Percentiles rank a stretch among this genome's conserved stretches.
Conservation (phyloP, 23 red algal species). For the Gracilaria vermiculophylla region DNA sequence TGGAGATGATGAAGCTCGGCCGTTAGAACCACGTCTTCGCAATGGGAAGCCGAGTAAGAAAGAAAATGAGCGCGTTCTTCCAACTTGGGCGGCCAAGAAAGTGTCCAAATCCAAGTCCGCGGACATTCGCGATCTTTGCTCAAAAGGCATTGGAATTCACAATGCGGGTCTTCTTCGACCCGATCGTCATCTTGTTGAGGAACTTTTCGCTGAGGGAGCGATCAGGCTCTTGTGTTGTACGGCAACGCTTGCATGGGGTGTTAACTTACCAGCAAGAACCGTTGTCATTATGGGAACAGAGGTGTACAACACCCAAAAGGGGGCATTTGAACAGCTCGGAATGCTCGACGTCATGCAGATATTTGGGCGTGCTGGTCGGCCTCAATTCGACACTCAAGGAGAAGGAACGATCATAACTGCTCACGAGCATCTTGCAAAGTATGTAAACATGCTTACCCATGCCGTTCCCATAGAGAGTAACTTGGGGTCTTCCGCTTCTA, state of each 20-base stretch:
- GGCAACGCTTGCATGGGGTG: slow-evolving; percentile 97
- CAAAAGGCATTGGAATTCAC: slow-evolving; percentile 82
- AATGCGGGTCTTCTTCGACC: slow-evolving; percentile 87
- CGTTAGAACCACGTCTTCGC: background rate
- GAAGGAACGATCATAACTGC: slow-evolving; percentile 91
- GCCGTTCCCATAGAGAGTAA: slow-evolving; percentile 95
- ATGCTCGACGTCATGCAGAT: slow-evolving; percentile 98
- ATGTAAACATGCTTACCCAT: slow-evolving; percentile 75
- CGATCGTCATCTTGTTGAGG: slow-evolving; percentile 82
- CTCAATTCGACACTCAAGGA: slow-evolving; percentile 92
- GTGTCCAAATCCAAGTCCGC: slow-evolving; percentile 55
- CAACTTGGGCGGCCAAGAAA: slow-evolving; percentile 75
- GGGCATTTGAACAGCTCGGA: slow-evolving; percentile 84
- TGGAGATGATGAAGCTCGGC: background rate
- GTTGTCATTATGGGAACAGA: slow-evolving; percentile 95
- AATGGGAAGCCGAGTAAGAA: background rate
- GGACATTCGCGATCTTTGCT: slow-evolving; percentile 74
- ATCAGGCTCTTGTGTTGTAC: slow-evolving; percentile 85
- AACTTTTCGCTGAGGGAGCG: slow-evolving; percentile 80
- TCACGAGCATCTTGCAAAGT: slow-evolving; percentile 77
- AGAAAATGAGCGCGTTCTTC: slow-evolving; percentile 47
- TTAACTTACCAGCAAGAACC: slow-evolving; percentile 91
- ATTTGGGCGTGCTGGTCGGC: slow-evolving; percentile 93
- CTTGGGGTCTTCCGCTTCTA: slow-evolving; percentile 72
- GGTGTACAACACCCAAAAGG: slow-evolving; percentile 85